Evolutionary conservation across 108 stramenopile genomes (phyloP).

Genomic region (Pseudonitzschia multiseries): DNA sequence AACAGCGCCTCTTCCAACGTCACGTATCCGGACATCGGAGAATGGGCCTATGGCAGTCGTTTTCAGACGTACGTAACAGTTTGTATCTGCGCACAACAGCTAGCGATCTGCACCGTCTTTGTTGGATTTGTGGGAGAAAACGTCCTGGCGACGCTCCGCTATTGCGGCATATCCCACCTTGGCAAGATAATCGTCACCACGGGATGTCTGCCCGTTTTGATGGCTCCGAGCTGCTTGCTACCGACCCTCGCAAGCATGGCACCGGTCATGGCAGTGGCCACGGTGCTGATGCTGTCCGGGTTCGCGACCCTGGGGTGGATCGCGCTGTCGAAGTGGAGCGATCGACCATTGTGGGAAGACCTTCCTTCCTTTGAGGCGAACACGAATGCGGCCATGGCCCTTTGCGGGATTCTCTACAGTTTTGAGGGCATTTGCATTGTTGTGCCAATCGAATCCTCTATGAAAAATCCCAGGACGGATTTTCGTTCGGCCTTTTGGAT

Average conservation of each 20-base stretch:
- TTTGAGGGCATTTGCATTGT: constrained; percentile 77
- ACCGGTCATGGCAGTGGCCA: constrained; percentile 55
- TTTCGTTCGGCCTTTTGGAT: constrained; percentile 41
- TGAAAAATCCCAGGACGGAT: constrained; percentile 31
- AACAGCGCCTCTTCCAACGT: constrained; percentile 23
- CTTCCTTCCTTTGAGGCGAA: background rate
- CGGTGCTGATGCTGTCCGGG: constrained; percentile 37
- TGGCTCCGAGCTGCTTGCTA: constrained; percentile 44
- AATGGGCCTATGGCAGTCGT: constrained; percentile 59
- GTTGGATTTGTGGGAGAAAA: constrained; percentile 74
- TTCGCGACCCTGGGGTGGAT: constrained; percentile 52
- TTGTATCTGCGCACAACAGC: constrained; percentile 59
- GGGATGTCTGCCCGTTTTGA: constrained; percentile 47
- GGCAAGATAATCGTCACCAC: constrained; percentile 50
- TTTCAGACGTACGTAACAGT: constrained; percentile 56
- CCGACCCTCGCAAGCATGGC: constrained; percentile 52
- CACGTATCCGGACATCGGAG: constrained; percentile 70
- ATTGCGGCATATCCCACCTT: background rate
- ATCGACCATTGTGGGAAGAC: constrained; percentile 20
- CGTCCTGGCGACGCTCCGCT: constrained; percentile 47
- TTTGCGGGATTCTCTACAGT: constrained; percentile 72
- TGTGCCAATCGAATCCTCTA: constrained; percentile 63
- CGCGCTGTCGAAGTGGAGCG: constrained; percentile 42
- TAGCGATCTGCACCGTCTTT: constrained; percentile 80
- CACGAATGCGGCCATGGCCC: constrained; percentile 42